A percentile compares a stretch with the other conserved stretches of the same genome.
Evolutionary conservation across 352 stramenopile species (phyloP).

Genomic region (Phytophthora lateralis): DNA sequence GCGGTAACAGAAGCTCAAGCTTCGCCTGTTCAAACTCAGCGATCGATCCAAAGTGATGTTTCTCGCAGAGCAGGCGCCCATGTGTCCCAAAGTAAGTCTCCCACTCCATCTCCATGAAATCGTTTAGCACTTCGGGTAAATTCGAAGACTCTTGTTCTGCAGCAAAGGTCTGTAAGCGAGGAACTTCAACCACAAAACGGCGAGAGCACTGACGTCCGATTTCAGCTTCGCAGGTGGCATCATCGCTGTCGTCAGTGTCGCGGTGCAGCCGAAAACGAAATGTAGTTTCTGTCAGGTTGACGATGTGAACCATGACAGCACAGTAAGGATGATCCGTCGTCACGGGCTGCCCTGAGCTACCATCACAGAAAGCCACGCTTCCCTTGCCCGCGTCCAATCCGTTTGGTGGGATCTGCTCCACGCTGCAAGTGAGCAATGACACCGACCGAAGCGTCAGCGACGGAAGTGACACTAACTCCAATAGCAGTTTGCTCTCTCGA

Average conservation of each 20-base stretch:
- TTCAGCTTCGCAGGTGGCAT: constrained; percentile 38
- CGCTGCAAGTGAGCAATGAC: constrained; percentile 39
- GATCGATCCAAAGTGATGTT: constrained; percentile 21
- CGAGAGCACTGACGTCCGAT: constrained; percentile 59
- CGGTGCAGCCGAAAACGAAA: constrained; percentile 54
- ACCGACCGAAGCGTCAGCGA: constrained; percentile 55
- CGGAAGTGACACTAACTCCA: constrained; percentile 56
- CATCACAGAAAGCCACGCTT: background rate
- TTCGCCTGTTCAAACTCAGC: constrained; percentile 17
- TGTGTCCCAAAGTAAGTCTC: constrained; percentile 57
- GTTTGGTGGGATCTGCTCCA: constrained; percentile 19
- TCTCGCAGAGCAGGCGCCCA: constrained; percentile 34
- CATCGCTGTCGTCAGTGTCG: constrained; percentile 12
- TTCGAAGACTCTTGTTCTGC: constrained; percentile 7
- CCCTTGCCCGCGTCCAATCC: background rate
- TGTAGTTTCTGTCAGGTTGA: constrained; percentile 74
- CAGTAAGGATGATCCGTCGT: constrained; percentile 62
- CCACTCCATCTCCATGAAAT: constrained; percentile 54
- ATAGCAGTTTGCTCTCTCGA: constrained; percentile 53
- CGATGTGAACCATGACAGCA: constrained; percentile 54
- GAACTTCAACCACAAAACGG: constrained; percentile 49
- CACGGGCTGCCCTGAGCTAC: background rate
- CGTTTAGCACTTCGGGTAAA: constrained; percentile 42
- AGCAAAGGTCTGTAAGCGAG: constrained; percentile 20
- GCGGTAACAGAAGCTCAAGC: constrained; percentile 38